A percentile compares a stretch with the other conserved stretches of the same genome.
Evolutionary conservation across 1,284 basidiomycete species (phyloP).

Genomic region (Trametes sp.): DNA sequence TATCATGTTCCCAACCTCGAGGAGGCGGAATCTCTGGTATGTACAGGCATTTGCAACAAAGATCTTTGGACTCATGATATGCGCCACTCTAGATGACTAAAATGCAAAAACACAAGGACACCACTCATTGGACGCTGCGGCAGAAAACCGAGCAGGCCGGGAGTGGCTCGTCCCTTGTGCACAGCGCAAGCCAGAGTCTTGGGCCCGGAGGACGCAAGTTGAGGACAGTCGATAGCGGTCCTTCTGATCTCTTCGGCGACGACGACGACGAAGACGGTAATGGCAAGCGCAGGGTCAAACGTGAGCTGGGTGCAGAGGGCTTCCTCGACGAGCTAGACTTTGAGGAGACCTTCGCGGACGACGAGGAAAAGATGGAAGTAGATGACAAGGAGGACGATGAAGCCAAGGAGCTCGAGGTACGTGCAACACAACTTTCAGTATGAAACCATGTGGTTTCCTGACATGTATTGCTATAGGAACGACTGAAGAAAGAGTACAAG

Average conservation of each 20-base stretch:
- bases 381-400: conserved; percentile 84
- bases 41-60: conserved; percentile 29
- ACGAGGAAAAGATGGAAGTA: conserved; percentile 80
- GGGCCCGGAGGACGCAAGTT: conserved; percentile 71
- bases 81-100: conserved; percentile 50
- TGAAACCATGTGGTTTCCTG: neutral
- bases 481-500: conserved; percentile 84
- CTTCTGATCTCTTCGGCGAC: conserved; percentile 63
- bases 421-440: conserved; percentile 13
- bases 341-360: conserved; percentile 87
- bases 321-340: conserved; percentile 84
- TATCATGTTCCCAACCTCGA: conserved; percentile 72
- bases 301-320: conserved; percentile 72
- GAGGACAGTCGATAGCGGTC: conserved; percentile 68
- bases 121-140: conserved; percentile 72
- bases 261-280: conserved; percentile 70
- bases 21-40: conserved; percentile 79
- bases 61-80: conserved; percentile 28
- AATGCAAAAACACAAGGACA: conserved; percentile 73
- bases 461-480: conserved; percentile 60
- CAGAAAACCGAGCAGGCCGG: conserved; percentile 66
- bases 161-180: conserved; percentile 55
- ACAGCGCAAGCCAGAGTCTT: conserved; percentile 59
- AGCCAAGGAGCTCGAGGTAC: conserved; percentile 86
- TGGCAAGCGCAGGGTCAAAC: conserved; percentile 53